phyloP scores from a whole-genome alignment of 305 asterid species.

The Solanum chacoense region DNA sequence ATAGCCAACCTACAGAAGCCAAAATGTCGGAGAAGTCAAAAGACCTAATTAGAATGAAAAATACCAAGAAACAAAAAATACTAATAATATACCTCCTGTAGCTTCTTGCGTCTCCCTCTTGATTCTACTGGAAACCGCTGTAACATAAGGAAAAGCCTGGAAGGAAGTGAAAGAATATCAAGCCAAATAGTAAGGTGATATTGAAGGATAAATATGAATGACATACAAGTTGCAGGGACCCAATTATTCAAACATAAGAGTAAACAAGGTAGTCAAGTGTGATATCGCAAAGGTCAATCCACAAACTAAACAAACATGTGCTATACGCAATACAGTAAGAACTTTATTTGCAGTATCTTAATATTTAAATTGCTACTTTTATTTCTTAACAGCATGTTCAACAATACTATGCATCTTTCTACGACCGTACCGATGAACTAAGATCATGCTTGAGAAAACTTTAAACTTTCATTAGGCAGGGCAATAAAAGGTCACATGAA shows the following conservation, averaged over 20 bases:
- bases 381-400: not conserved
- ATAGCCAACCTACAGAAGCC: conserved; percentile 77
- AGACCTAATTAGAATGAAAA: not conserved
- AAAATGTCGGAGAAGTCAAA: conserved; percentile 1
- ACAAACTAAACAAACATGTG: not conserved
- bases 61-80: not conserved
- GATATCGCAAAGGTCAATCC: not conserved
- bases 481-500: not conserved
- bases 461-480: not conserved
- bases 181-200: not conserved
- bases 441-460: not conserved
- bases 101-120: conserved; percentile 89
- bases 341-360: not conserved
- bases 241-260: not conserved
- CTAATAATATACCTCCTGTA: conserved; percentile 63
- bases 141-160: conserved; percentile 85
- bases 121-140: conserved; percentile 94
- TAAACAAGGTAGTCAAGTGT: not conserved
- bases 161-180: conserved; percentile 10
- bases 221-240: not conserved
- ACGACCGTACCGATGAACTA: not conserved
- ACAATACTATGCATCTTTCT: not conserved
- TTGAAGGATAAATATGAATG: not conserved
- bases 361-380: not conserved
- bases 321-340: not conserved